Base-by-base conservation (phyloP, 805 yeast species). In the Sungouiozyma ichnusensis region DNA sequence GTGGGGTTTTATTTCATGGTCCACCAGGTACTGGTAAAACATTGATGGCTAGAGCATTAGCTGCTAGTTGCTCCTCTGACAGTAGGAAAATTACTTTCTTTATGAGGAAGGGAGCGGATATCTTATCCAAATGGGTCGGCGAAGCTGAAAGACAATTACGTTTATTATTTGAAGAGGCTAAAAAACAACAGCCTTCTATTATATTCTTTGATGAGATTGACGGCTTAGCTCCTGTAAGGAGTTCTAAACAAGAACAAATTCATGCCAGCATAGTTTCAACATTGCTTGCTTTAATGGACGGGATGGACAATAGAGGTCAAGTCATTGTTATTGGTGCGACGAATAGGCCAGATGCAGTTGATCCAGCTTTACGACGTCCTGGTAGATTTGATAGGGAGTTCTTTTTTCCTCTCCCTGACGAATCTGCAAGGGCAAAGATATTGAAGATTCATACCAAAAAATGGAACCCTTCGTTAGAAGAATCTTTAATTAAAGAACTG, bases 11-110 rank as follows among this genome's bases (percentile, higher is more conserved):
- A 42, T 92, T 92, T 65, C 98, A 92, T 63, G 98, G 98, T 37
- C 98, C 98, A 3, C 98, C 98, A 2, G 98, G 98, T 49, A 92
- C 98, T 0, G 98, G 98, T 72, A 92, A 92, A 60, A 92, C 98
- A 0, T 72, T 92, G 40, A 86, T 92, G 95, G 98, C 98, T 0
- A 68, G 98, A 45, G 98, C 98, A 0, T 67, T 92, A 40, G 98
- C 98, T 1, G 92, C 97, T 0, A 84, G 94, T 49, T 87, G 95
- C 53, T 84, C 95, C 0, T 77, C 94, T 0, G 79, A 84, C 15
- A 79, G 80, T 13, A 71, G 81, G 46, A 90, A 92, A 51, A 87
- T 92, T 44, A 87, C 98, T 0, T 92, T 92, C 56, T 92, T 87
- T 64, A 92, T 92, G 98, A 69, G 99, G 48, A 92, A 92, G 60